These are phyloP conservation scores for Falciphora oryzae DNA, from an alignment of 2,329 filamentous ascomycete genomes.

Conservation along the genomic window DNA sequence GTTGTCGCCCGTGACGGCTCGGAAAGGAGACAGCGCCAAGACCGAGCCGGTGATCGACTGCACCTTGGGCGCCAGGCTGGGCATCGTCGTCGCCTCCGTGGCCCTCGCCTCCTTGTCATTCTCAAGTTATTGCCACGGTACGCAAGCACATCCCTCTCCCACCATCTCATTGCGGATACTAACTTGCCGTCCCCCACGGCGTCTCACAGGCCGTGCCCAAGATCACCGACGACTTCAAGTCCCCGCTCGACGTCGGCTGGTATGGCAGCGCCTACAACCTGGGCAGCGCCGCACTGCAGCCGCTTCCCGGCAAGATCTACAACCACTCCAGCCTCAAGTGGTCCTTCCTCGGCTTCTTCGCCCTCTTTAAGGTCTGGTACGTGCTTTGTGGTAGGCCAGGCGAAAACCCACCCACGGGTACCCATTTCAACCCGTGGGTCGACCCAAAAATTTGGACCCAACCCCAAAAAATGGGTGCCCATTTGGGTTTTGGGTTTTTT, in stretches of 20 bases:
- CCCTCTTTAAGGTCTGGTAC: constrained; percentile 50
- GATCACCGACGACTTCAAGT: constrained; percentile 18
- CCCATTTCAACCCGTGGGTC: too few species aligned
- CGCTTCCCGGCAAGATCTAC: constrained; percentile 19
- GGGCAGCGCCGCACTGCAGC: constrained; percentile 16
- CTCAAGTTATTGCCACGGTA: constrained; percentile 19
- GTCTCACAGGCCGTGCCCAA: constrained; percentile 14
- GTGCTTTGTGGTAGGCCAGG: constrained; percentile 52
- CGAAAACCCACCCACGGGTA: too few species aligned
- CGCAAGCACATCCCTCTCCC: not conserved
- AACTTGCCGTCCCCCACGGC: not conserved
- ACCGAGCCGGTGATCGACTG: constrained; percentile 7
- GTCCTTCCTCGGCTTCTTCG: constrained; percentile 36
- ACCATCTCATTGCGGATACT: not conserved
- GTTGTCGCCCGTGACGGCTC: too few species aligned
- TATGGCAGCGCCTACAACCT: constrained; percentile 18
- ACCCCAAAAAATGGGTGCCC: too few species aligned
- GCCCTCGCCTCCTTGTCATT: constrained; percentile 17
- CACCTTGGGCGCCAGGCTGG: constrained; percentile 13
- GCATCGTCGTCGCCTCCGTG: constrained; percentile 11
- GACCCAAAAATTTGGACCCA: too few species aligned
- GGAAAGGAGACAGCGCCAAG: too few species aligned
- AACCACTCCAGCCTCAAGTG: constrained; percentile 18
- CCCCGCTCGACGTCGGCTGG: constrained; percentile 17
- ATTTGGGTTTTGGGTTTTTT: too few species aligned